Evolutionary conservation across 768 basidiomycete genomes (phyloP).

Genomic region (Lactarius psammicola): DNA sequence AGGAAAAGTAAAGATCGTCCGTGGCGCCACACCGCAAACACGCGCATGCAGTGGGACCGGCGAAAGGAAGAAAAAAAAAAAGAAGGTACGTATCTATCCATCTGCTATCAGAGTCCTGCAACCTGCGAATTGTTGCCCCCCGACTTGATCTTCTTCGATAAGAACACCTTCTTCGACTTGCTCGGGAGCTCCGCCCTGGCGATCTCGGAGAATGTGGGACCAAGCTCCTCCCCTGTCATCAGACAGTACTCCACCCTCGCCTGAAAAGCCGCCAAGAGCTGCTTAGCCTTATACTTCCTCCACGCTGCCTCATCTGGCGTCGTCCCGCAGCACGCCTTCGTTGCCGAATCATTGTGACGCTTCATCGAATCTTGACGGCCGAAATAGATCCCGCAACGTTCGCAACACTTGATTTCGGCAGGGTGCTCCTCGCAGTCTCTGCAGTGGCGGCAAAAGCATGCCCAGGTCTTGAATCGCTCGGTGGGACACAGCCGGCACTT

Average conservation of each 20-base stretch:
- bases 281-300: neutral
- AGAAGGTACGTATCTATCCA: neutral
- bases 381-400: neutral
- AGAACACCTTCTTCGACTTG: neutral
- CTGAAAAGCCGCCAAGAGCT: neutral
- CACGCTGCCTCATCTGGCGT: neutral
- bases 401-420: neutral
- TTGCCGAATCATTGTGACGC: neutral
- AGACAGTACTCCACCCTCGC: neutral
- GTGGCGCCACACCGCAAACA: neutral
- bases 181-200: neutral
- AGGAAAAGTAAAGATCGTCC: neutral
- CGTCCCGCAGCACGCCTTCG: neutral
- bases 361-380: neutral
- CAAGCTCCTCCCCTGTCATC: neutral
- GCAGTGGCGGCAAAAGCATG: neutral
- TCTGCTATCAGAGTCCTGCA: neutral
- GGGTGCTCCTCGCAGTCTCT: neutral
- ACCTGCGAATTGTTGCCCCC: neutral
- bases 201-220: neutral
- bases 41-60: neutral
- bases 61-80: neutral
- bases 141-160: neutral
- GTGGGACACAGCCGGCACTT: conserved; percentile 1
- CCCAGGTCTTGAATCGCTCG: neutral